Evolutionary conservation across 2,329 filamentous ascomycete species (phyloP), one percentile per base, ranked within the genome.

Genomic region (Stachybotrys chartarum): DNA sequence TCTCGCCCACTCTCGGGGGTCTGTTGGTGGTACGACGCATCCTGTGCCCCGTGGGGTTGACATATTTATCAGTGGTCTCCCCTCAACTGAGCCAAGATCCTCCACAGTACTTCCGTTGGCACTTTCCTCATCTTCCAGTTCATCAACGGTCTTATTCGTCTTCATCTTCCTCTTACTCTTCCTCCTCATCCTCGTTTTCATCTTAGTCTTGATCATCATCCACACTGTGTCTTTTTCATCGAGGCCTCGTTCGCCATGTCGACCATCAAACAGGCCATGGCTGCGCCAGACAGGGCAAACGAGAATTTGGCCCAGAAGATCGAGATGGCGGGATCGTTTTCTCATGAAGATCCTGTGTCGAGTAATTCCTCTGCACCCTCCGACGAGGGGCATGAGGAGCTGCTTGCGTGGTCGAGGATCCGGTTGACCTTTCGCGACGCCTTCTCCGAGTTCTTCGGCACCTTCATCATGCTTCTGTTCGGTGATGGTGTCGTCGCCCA

Each of bases 401-500:
- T 64, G 55, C 64, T 66, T 16, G 57, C 57, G 17, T 88, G 85
- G 85, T 78, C 72, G 51, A 74, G 72, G 45, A 68, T 83, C 31
- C 76, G 84, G 48, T 69, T 74, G 18, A 61, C 69, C 31, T 72
- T 80, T 44, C 76, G 79, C 56, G 84, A 87, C 58, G 79, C 78
- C 1, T 82, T 88, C 60, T 82, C 83, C 1, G 85, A 89, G 61
- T 88, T 88, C 70, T 79, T 86, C 52, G 85, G 85, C 7, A 85
- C 82, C 12, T 84, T 90, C 72, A 78, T 86, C 54, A 69, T 90
- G 58, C 75, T 90, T 56, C 70, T 89, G 46, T 90, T 90, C 62
- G 86, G 86, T 5, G 81, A 89, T 58, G 86, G 84, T n/a, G 82
- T 83, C 54, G 83, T 89, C 18, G 86, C 86, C 3, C 87, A 90